A percentile compares a stretch with the other conserved stretches of the same genome.
Conservation (phyloP, 768 basidiomycete genomes). For the Leucosporidium creatinivorum region DNA sequence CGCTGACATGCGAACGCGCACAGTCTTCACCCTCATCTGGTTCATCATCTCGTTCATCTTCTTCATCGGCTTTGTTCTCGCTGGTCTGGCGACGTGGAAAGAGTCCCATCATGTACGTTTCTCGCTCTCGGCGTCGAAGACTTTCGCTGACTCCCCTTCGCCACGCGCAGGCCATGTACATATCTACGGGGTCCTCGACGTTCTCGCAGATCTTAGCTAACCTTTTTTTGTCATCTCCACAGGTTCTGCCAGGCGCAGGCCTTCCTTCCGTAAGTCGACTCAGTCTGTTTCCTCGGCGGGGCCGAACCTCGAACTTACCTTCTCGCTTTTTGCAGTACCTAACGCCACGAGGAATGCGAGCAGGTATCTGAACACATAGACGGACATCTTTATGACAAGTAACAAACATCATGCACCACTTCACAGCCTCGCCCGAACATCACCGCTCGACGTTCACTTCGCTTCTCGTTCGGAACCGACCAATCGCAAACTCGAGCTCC, state of each 20-base stretch:
- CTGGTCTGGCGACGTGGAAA: constrained; percentile 27
- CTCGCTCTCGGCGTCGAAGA: background rate
- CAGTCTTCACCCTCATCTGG: constrained; percentile 21
- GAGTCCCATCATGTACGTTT: constrained; percentile 18
- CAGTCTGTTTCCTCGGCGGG: no score
- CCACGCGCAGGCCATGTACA: background rate
- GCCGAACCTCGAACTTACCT: no score
- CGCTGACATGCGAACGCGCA: background rate
- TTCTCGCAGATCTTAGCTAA: background rate
- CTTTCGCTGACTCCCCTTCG: background rate
- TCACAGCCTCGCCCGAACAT: no score
- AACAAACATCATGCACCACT: no score
- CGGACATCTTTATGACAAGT: no score
- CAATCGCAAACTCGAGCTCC: no score
- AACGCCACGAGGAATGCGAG: no score
- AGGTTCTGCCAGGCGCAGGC: constrained; percentile 23
- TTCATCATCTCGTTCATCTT: constrained; percentile 22
- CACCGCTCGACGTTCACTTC: no score
- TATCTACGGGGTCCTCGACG: background rate
- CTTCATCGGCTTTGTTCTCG: constrained; percentile 31
- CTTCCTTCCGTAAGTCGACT: constrained; percentile 10
- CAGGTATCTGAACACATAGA: no score
- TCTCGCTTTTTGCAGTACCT: no score
- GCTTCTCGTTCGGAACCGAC: no score
- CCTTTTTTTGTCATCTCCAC: background rate